Evolutionary conservation across 805 yeast genomes (phyloP), one percentile per base, ranked within the genome.

Genomic region (Yamadazyma nakazawae): DNA sequence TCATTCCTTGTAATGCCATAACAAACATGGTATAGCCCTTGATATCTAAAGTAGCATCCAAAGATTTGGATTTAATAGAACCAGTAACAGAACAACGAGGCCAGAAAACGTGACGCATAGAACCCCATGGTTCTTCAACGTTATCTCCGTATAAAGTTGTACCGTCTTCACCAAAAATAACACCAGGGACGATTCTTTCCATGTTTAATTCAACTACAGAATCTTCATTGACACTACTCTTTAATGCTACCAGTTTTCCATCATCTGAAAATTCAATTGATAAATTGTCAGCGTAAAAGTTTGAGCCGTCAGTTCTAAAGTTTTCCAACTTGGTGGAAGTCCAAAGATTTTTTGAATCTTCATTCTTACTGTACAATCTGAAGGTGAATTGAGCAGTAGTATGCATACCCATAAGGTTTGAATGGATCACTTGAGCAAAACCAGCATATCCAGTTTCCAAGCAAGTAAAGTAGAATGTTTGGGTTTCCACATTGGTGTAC

Each of bases 1-100:
- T 94, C 98, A 94, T 91, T 51, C 98, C 98, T 73, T 94, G 99
- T 56, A 89, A 72, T 6, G 99, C 99, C 92, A 88, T 84, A 45
- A 92, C 96, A 62, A 82, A 91, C 96, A 94, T 86, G 42, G 89
- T 67, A 46, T 59, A 64, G 34, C 80, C 82, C 36, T 74, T 63
- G 43, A 79, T 62, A 25, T 66, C 72, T 42, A 74, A 58, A 2
- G 58, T 52, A 32, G 56, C 57, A 44, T 58, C 53, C 32, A 50
- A 48, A 42, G 63, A 43, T 63, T 76, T 64, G 19, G 26, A 34
- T 35, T 68, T 74, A 52, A 94, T 67, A 16, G 79, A 72, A 60
- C 99, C 99, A 16, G 59, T 61, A 39, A 81, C 85, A 17, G 67
- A 52, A 65, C 90, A 84, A 65, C 98, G 80, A 52, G 99, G 99